Evolutionary conservation across 2,329 filamentous ascomycete species (phyloP).

Genomic region (Tricladium varicosporioides): DNA sequence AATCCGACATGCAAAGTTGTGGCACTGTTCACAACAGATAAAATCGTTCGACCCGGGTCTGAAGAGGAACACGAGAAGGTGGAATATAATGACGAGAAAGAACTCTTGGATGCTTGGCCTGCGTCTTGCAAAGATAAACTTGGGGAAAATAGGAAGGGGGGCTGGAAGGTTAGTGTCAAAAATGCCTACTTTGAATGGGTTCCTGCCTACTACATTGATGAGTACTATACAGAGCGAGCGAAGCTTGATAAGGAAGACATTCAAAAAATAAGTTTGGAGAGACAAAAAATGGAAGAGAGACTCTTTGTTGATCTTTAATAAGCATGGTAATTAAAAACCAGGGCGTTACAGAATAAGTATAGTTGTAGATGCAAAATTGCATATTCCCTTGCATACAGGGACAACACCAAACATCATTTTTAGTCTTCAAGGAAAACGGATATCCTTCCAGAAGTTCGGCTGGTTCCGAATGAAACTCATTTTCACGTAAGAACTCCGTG

Average conservation of each 20-base stretch:
- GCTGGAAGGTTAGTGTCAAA: constrained; percentile 35
- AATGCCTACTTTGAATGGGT: constrained; percentile 40
- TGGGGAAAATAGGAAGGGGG: constrained; percentile 11
- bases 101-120: constrained; percentile 50
- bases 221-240: constrained; percentile 34
- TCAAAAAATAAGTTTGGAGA: constrained; percentile 14
- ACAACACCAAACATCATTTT: too few species aligned
- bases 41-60: constrained; percentile 50
- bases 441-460: too few species aligned
- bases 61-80: constrained; percentile 41
- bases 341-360: too few species aligned
- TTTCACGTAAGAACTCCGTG: too few species aligned
- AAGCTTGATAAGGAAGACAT: constrained; percentile 23
- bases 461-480: too few species aligned
- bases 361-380: too few species aligned
- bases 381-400: too few species aligned
- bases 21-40: constrained; percentile 59
- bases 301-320: constrained; percentile 20
- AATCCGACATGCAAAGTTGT: constrained; percentile 47
- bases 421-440: too few species aligned
- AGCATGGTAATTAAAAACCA: not conserved
- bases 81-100: constrained; percentile 51
- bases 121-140: constrained; percentile 10
- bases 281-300: constrained; percentile 24
- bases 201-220: constrained; percentile 28